A percentile compares a stretch with the other conserved stretches of the same genome.
Evolutionary conservation across 2,329 filamentous ascomycete genomes (phyloP).

Genomic region (Westerdykella sp.): DNA sequence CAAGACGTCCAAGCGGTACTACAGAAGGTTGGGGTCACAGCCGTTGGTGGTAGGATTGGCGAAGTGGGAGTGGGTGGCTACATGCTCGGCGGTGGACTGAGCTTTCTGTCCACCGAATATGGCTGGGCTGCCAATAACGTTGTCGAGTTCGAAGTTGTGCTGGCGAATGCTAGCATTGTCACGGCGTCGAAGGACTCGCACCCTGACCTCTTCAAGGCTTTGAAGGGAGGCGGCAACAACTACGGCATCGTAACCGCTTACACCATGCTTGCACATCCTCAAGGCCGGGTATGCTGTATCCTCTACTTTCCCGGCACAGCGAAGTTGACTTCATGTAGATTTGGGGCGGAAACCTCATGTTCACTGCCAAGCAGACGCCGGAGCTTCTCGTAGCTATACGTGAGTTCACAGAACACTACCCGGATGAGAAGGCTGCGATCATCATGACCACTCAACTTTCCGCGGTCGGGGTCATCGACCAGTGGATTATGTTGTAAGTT

Average conservation of each 20-base stretch:
- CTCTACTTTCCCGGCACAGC: constrained; percentile 5
- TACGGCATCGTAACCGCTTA: constrained; percentile 41
- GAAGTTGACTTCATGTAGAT: constrained; percentile 17
- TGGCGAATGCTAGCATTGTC: constrained; percentile 41
- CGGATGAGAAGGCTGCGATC: constrained; percentile 55
- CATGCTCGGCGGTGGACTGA: constrained; percentile 37
- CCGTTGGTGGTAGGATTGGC: constrained; percentile 41
- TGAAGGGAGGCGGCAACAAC: constrained; percentile 42
- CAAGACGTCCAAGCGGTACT: constrained; percentile 32
- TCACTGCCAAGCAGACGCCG: constrained; percentile 35
- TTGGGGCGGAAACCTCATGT: constrained; percentile 44
- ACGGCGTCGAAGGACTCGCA: constrained; percentile 37
- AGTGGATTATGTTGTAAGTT: constrained; percentile 51
- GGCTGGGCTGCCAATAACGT: constrained; percentile 46
- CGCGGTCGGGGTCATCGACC: constrained; percentile 41
- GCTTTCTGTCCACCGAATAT: constrained; percentile 39
- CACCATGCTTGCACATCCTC: constrained; percentile 19
- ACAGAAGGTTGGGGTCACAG: constrained; percentile 28
- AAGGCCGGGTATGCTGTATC: constrained; percentile 14
- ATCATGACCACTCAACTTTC: constrained; percentile 52
- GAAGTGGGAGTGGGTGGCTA: constrained; percentile 44
- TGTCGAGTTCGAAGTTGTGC: constrained; percentile 43
- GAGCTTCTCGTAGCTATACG: constrained; percentile 43
- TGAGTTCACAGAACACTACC: constrained; percentile 53
- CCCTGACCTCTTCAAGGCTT: constrained; percentile 36